Evolutionary conservation across 345 rosid species (phyloP), one percentile per base, ranked within the genome.

Genomic region (Citrus unshiu): DNA sequence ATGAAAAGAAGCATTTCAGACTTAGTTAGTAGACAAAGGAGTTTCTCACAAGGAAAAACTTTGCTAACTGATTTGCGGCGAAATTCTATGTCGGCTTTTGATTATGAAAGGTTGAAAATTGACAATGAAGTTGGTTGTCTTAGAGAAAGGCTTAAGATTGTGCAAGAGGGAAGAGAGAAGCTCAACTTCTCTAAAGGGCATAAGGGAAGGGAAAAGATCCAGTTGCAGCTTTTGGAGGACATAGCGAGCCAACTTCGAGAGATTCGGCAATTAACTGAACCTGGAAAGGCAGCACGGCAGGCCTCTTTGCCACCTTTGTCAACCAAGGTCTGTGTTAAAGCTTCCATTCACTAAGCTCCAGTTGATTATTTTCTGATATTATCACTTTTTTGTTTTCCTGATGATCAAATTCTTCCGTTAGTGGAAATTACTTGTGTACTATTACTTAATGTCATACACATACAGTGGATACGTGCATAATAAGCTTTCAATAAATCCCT

Each of bases 51-150:
- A 51, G 70, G 84, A 8, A 83, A 81, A 60, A 60, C 75, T 59
- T 66, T 76, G 80, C 81, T 79, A 78, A 80, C 84, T 40, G 83
- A 73, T 83, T 70, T 84, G 21, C 84, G 90, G n/a, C 86, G 95
- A 76, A 86, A 90, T 77, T 92, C 97, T 32, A 90, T 92, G 97
- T 90, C 97, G 74, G 87, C 89, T 73, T 82, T 90, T 79, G 97
- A 92, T 78, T 83, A 78, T 74, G 95, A 92, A 75, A 88, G 93
- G 84, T 73, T 81, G 24, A 92, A 91, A 80, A 82, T 93, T 51
- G 95, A 93, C 71, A 79, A 76, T 75, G 95, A 93, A 88, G 92
- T 93, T 77, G 93, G 87, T 32, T 66, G 87, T 83, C 84, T 92
- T 35, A 88, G 87, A 81, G 92, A 90, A 81, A 91, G 92, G 86